Conservation (phyloP, 164 flowering plant genomes). For the Stephania yunnanensis region DNA sequence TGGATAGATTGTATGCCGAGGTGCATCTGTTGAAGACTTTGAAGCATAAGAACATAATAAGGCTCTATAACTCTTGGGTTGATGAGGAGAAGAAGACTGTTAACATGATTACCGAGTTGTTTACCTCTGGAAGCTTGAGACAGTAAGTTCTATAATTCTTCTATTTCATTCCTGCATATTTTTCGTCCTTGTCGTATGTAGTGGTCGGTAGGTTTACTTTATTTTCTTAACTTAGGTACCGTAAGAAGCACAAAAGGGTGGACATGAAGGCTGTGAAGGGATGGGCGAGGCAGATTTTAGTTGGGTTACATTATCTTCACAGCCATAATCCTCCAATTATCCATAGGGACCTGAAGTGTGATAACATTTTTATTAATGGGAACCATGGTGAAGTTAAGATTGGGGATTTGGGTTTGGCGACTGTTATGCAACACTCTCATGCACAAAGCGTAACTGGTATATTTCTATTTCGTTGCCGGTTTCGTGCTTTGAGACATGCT, state of each 20-base stretch:
- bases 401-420: slow-evolving; percentile 68
- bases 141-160: slow-evolving; percentile 35
- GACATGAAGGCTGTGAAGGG: slow-evolving; percentile 61
- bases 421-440: slow-evolving; percentile 47
- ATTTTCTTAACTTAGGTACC: slow-evolving; percentile 32
- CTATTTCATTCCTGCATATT: not conserved
- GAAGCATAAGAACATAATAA: slow-evolving; percentile 54
- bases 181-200: not conserved
- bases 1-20: slow-evolving; percentile 54
- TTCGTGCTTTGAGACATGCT: not conserved
- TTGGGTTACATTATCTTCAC: slow-evolving; percentile 55
- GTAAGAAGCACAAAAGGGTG: slow-evolving; percentile 51
- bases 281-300: slow-evolving; percentile 65
- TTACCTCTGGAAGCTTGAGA: slow-evolving; percentile 68
- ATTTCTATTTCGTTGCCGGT: not conserved
- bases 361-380: slow-evolving; percentile 61
- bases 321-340: slow-evolving; percentile 55
- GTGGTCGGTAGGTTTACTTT: slow-evolving; percentile 11
- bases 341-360: slow-evolving; percentile 68
- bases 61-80: slow-evolving; percentile 61
- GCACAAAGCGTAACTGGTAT: slow-evolving; percentile 54
- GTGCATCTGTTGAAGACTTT: slow-evolving; percentile 52
- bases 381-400: slow-evolving; percentile 66
- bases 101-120: slow-evolving; percentile 64
- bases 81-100: slow-evolving; percentile 54